Evolutionary conservation across 164 flowering plant genomes (phyloP).

Genomic region (Amborella trichopoda): DNA sequence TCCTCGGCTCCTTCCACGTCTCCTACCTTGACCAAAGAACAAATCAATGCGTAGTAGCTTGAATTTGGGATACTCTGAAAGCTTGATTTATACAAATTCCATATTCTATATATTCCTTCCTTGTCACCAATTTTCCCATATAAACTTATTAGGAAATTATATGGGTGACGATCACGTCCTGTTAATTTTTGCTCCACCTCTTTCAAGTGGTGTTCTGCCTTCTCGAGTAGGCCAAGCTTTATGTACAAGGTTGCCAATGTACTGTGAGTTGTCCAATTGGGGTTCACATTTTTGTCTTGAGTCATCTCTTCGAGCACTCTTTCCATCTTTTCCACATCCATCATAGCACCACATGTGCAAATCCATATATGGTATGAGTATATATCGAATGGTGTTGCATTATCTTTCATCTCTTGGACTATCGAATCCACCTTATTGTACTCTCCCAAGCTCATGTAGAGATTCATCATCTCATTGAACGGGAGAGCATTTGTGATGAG

Average conservation of each 20-base stretch:
- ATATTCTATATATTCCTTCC: conserved; percentile 60
- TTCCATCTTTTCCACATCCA: conserved; percentile 58
- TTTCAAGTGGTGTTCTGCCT: conserved; percentile 58
- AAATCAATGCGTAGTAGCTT: conserved; percentile 62
- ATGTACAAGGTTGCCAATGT: conserved; percentile 77
- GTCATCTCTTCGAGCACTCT: conserved; percentile 56
- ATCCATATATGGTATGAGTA: conserved; percentile 89
- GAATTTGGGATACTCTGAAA: conserved; percentile 58
- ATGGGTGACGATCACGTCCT: conserved; percentile 60
- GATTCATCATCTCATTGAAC: conserved; percentile 88
- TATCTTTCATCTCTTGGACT: conserved; percentile 61
- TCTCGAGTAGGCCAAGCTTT: conserved; percentile 37
- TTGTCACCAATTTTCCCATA: conserved; percentile 56
- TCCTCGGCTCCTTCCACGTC: conserved; percentile 66
- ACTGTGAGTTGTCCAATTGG: conserved; percentile 85
- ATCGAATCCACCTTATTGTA: conserved; percentile 48
- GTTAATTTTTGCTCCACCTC: conserved; percentile 53
- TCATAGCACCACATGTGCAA: conserved; percentile 52
- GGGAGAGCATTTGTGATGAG: conserved; percentile 46
- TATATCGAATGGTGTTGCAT: conserved; percentile 38
- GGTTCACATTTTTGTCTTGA: conserved; percentile 30
- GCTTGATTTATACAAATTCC: conserved; percentile 51
- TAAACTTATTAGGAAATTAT: conserved; percentile 67
- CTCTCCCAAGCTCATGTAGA: conserved; percentile 64
- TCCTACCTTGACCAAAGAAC: conserved; percentile 43